Evolutionary conservation across 176 grass and related monocot genomes (phyloP).

Genomic region (Leersia perrieri): DNA sequence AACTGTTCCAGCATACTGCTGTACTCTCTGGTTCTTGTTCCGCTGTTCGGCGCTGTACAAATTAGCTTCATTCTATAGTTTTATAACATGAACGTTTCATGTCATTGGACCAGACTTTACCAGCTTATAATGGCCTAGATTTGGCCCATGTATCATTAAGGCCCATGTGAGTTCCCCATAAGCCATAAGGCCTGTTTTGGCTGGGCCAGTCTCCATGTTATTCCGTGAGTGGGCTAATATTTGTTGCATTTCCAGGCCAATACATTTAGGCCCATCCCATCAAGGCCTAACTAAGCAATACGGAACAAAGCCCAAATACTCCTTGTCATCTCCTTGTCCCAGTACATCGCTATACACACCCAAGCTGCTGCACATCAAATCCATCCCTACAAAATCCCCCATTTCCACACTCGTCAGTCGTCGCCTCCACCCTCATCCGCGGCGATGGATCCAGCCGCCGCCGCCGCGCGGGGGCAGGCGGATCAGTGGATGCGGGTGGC

Average conservation of each 20-base stretch:
- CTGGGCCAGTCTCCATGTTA: too few relatives aligned
- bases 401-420: neutral
- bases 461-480: conserved; percentile 32
- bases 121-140: neutral
- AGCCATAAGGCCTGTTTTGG: too few relatives aligned
- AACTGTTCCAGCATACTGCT: neutral
- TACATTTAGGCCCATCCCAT: too few relatives aligned
- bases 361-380: conserved; percentile 5
- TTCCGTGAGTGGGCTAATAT: too few relatives aligned
- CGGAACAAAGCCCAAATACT: too few relatives aligned
- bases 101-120: neutral
- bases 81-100: neutral
- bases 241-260: too few relatives aligned
- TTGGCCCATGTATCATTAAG: neutral
- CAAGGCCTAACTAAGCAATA: too few relatives aligned
- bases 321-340: too few relatives aligned
- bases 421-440: neutral
- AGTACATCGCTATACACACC: conserved; percentile 15
- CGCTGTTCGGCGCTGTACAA: too few relatives aligned
- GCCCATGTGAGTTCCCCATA: neutral
- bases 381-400: neutral
- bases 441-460: conserved; percentile 47
- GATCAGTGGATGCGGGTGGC: conserved; percentile 52
- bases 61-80: too few relatives aligned
- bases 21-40: neutral